Evolutionary conservation across 257 asterid species (phyloP).

Genomic region (Gentiana straminea): DNA sequence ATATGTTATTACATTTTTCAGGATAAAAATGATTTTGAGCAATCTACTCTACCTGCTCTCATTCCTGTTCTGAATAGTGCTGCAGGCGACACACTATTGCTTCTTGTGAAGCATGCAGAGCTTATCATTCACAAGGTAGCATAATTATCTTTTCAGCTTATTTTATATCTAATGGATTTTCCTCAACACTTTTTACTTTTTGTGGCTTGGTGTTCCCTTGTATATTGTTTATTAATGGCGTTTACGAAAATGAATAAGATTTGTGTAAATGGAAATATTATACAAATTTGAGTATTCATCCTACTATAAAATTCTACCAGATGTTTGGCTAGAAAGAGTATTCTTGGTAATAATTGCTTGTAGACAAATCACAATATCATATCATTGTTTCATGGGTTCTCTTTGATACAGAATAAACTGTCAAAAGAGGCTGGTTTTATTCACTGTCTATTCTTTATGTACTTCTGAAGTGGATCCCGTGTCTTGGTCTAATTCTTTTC

Average conservation of each 20-base stretch:
- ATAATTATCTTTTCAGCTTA: constrained; percentile 5
- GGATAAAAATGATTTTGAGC: constrained; percentile 95
- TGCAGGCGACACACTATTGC: constrained; percentile 86
- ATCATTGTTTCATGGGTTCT: too few relatives aligned
- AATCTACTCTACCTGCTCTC: constrained; percentile 91
- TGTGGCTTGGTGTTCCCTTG: neutral
- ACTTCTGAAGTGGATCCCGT: too few relatives aligned
- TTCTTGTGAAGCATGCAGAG: constrained; percentile 91
- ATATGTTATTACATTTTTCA: constrained; percentile 18
- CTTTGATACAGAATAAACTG: too few relatives aligned
- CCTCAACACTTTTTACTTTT: neutral
- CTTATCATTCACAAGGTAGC: constrained; percentile 88
- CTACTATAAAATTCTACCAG: neutral
- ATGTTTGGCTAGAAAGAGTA: neutral
- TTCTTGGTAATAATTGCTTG: neutral
- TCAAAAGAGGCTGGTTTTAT: too few relatives aligned
- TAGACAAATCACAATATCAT: too few relatives aligned
- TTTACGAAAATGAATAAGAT: neutral
- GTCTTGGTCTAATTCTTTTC: too few relatives aligned
- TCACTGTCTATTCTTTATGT: too few relatives aligned
- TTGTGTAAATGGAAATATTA: neutral
- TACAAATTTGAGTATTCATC: neutral
- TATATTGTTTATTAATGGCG: neutral
- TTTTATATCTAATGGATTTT: neutral
- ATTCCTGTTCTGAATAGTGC: constrained; percentile 92